Conservation (phyloP, 345 rosid genomes). For the Eucalyptus curtisii region DNA sequence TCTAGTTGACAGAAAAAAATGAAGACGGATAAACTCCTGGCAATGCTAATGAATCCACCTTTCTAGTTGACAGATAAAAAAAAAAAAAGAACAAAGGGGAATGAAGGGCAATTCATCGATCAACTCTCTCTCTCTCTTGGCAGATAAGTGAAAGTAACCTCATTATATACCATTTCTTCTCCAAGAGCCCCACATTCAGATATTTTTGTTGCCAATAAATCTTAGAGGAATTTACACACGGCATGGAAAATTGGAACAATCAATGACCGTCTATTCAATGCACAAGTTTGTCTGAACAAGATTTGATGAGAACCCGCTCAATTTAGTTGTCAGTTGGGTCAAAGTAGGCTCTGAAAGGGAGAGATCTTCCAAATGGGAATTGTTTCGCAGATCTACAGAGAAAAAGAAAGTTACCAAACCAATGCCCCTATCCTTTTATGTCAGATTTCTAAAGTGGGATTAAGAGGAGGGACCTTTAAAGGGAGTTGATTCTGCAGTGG, state of each 20-base stretch:
- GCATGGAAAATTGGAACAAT: neutral
- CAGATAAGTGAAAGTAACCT: neutral
- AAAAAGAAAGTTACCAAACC: neutral
- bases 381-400: neutral
- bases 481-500: neutral
- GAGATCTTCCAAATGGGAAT: neutral
- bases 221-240: neutral
- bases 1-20: neutral
- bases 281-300: neutral
- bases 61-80: neutral
- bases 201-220: neutral
- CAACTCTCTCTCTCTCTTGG: neutral
- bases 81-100: neutral
- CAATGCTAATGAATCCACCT: neutral
- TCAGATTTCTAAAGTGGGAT: neutral
- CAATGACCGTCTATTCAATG: neutral
- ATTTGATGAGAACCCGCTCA: neutral
- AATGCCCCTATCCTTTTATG: neutral
- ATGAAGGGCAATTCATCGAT: neutral
- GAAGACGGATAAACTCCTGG: neutral
- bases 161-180: neutral
- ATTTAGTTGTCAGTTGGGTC: neutral
- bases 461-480: neutral
- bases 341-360: neutral
- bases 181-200: neutral